Percentiles rank a stretch among this genome's conserved stretches.
These are phyloP conservation scores for Marsdenia floribunda DNA, from an alignment of 257 asterid species.

Conservation along the genomic window DNA sequence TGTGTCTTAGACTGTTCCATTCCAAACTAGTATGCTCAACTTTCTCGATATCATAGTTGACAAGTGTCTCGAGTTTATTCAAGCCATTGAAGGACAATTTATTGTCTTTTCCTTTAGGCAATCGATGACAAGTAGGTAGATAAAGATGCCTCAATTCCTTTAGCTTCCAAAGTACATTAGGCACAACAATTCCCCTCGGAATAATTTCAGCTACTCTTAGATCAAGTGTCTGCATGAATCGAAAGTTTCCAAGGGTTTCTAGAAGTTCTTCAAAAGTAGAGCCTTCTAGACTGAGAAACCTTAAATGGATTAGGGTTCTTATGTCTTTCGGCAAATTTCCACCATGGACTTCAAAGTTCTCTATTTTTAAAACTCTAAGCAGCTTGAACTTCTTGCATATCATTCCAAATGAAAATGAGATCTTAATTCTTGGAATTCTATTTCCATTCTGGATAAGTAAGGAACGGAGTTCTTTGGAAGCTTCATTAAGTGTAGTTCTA, in stretches of 20 bases:
- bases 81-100: neutral
- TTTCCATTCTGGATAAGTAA: neutral
- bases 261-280: neutral
- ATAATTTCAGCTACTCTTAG: neutral
- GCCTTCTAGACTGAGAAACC: neutral
- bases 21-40: neutral
- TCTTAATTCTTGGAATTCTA: neutral
- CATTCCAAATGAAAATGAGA: neutral
- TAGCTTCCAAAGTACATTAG: neutral
- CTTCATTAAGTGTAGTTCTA: accelerated
- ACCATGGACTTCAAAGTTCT: neutral
- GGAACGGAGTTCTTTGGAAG: neutral
- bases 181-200: neutral
- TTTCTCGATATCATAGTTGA: neutral
- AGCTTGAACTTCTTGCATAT: no score
- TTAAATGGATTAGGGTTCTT: neutral
- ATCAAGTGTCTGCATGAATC: neutral
- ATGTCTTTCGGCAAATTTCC: neutral
- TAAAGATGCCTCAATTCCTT: neutral
- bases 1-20: neutral
- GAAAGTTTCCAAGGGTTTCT: neutral
- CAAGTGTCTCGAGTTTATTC: neutral
- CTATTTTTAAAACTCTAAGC: neutral
- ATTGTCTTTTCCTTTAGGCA: neutral
- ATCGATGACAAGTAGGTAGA: no score